phyloP scores from a whole-genome alignment of 768 basidiomycete species.

The Trametes cinnabarina region DNA sequence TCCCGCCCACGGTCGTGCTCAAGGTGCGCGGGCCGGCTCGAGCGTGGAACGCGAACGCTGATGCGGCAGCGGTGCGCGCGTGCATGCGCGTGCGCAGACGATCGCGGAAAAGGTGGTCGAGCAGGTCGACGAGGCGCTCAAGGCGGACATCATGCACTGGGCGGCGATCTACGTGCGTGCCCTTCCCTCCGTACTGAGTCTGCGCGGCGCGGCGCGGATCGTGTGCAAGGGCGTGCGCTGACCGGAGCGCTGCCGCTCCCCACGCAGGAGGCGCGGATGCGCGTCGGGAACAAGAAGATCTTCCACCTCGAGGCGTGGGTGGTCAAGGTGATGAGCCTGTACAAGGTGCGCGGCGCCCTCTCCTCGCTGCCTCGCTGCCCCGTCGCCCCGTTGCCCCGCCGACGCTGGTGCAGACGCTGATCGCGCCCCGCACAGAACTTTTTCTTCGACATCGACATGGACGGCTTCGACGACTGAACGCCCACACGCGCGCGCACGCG shows the following conservation, averaged over 20 bases:
- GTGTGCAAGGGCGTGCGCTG: too few relatives aligned
- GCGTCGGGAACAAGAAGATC: constrained; percentile 89
- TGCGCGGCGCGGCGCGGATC: too few relatives aligned
- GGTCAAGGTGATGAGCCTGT: constrained; percentile 90
- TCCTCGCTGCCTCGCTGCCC: too few relatives aligned
- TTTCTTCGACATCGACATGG: constrained; percentile 59
- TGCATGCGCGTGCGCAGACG: constrained; percentile 59
- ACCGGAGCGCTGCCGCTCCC: background rate
- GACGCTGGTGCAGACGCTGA: background rate
- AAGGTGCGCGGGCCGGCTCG: too few relatives aligned
- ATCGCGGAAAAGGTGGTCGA: constrained; percentile 86
- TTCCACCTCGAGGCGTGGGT: constrained; percentile 98
- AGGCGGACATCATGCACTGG: constrained; percentile 96
- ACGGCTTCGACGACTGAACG: constrained; percentile 45
- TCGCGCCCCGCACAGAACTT: constrained; percentile 49
- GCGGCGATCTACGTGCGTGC: constrained; percentile 89
- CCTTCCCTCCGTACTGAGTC: too few relatives aligned
- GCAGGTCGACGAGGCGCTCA: constrained; percentile 84
- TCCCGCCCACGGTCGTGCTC: constrained; percentile 87
- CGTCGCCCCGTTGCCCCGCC: background rate
- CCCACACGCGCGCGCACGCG: background rate
- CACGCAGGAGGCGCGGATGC: constrained; percentile 88
- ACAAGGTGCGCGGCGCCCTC: too few relatives aligned
- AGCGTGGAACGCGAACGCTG: too few relatives aligned
- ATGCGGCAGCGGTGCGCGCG: background rate